Conservation (phyloP, 305 asterid species). For the Plantago coronopus region DNA sequence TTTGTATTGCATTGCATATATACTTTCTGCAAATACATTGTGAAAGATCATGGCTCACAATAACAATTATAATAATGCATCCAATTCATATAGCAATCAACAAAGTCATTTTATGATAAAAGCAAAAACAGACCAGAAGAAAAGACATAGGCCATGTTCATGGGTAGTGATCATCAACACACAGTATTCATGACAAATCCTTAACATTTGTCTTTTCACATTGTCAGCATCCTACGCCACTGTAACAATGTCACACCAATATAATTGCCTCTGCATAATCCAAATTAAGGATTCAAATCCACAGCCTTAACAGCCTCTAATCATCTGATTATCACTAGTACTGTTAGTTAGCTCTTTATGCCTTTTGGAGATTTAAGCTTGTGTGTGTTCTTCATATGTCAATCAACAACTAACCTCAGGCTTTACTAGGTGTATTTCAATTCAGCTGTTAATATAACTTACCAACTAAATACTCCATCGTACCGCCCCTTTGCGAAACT, state of each 20-base stretch:
- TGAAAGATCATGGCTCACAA: no score
- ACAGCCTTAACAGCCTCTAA: neutral
- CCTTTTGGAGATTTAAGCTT: neutral
- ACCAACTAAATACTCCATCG: no score
- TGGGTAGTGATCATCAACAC: slow-evolving; percentile 30
- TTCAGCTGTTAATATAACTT: no score
- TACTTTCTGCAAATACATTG: no score
- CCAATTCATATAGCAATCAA: slow-evolving; percentile 33
- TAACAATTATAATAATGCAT: slow-evolving; percentile 14
- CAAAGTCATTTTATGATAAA: slow-evolving; percentile 14
- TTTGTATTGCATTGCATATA: slow-evolving; percentile 21
- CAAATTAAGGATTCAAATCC: slow-evolving; percentile 22
- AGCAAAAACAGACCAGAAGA: slow-evolving; percentile 19
- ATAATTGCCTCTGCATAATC: slow-evolving; percentile 15
- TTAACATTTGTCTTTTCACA: slow-evolving; percentile 38
- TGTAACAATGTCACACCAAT: slow-evolving; percentile 9
- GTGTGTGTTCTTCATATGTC: neutral
- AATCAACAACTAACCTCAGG: neutral
- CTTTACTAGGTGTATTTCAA: no score
- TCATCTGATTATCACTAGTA: neutral
- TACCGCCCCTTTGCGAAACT: no score
- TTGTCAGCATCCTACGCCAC: slow-evolving; percentile 23
- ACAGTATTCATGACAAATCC: slow-evolving; percentile 35
- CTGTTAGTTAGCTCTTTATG: neutral
- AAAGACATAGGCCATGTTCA: slow-evolving; percentile 25